Evolutionary conservation across 2,329 filamentous ascomycete species (phyloP), one percentile per base, ranked within the genome.

Genomic region (Cryphonectria carpinicola): DNA sequence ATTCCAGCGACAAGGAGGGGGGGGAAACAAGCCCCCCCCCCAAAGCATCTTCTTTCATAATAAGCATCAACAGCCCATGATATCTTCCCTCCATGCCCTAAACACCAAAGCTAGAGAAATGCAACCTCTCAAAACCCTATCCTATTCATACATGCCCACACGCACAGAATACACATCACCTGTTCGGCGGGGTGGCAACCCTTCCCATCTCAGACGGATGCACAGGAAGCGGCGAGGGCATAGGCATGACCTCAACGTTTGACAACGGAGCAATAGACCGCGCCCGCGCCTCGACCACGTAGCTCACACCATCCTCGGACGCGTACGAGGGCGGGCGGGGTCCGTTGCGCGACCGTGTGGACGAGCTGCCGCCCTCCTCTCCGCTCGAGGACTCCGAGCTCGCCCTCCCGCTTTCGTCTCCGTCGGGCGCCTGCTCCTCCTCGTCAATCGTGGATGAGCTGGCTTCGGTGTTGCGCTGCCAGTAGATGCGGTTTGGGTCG

Each of bases 401-500:
- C 41, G 60, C 66, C 66, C 46, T 66, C 70, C 46, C 69, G 11
- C 32, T 56, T 19, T 72, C 69, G 85, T 28, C 37, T 25, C 61
- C 68, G 10, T 22, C 37, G 13, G 60, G 35, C n/a, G 65, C 28
- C 49, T 60, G 69, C 37, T 66, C 72, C 39, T 72, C 74, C 56
- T 75, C 73, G 22, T 67, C 71, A n/a, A 35, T 70, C 28, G 67
- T 65, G 37, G 54, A 65, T 49, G 62, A 22, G 28, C 39, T 54
- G 65, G 41, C 56, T 37, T 79, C 77, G 28, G 85, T 83, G 74
- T 90, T 92, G 52, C 91, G 88, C 79, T 92, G 90, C 93, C 93
- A 97, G 78, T 92, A 94, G 37, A 97, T 84, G 19, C 93, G 84
- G 76, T 95, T 89, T 1, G 94, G 94, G 76, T 97, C 92, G 43